Evolutionary conservation across 78 protist genomes (phyloP).

Genomic region (Dictyostelium firmibasis): DNA sequence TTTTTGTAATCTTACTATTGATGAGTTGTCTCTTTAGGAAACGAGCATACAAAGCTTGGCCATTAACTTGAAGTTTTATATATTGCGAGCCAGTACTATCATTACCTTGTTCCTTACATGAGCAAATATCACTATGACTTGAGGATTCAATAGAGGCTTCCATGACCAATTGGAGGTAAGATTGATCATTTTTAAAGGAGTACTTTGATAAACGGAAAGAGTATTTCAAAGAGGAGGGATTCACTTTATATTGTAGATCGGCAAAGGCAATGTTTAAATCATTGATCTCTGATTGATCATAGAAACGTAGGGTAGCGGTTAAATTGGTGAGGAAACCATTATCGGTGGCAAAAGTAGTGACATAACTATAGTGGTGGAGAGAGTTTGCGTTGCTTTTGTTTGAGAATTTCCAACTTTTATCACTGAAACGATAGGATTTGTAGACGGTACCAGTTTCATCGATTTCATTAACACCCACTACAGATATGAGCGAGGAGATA

Average conservation of each 20-base stretch:
- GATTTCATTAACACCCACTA: not conserved
- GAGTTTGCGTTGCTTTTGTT: not conserved
- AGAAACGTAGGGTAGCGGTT: not conserved
- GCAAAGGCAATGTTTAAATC: not conserved
- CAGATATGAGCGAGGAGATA: not conserved
- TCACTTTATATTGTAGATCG: not conserved
- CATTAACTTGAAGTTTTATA: conserved; percentile 24
- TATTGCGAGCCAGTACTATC: not conserved
- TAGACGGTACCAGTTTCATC: not conserved
- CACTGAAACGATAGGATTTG: not conserved
- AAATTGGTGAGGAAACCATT: not conserved
- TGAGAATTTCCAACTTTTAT: not conserved
- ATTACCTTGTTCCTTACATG: not conserved
- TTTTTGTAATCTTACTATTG: not conserved
- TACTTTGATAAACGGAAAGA: conserved; percentile 4
- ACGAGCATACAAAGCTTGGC: conserved; percentile 6
- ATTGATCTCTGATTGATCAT: not conserved
- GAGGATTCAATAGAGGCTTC: conserved; percentile 4
- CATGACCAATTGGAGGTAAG: conserved; percentile 35
- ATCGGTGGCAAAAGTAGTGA: not conserved
- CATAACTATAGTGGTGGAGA: not conserved
- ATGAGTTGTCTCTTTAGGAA: not conserved
- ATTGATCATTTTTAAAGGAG: not conserved
- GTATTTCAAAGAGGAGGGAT: conserved; percentile 36
- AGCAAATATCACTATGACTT: not conserved